Evolutionary conservation across 495 filamentous ascomycete genomes (phyloP).

Genomic region (Aspergillus bridgeri): DNA sequence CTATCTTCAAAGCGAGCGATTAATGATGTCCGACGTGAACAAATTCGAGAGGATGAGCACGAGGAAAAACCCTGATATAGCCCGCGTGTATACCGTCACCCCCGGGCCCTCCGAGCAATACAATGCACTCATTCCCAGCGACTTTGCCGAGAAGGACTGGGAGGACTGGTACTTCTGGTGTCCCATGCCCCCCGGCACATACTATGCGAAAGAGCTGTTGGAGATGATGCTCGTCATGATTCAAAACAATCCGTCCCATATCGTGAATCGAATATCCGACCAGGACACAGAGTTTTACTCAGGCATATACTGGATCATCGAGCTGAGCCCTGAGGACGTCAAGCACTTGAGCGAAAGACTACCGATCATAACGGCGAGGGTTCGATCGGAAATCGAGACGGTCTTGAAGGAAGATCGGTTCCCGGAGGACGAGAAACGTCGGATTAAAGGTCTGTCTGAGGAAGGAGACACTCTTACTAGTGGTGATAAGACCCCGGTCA

Average conservation of each 20-base stretch:
- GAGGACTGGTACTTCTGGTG: not conserved
- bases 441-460: not conserved
- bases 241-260: not conserved
- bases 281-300: not conserved
- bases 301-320: not conserved
- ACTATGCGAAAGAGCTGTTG: not conserved
- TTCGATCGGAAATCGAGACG: not conserved
- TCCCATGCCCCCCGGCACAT: not conserved
- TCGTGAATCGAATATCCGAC: not conserved
- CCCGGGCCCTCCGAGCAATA: not conserved
- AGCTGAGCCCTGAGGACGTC: too few species aligned
- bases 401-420: not conserved
- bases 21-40: too few species aligned
- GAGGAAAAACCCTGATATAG: too few species aligned
- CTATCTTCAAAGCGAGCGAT: too few species aligned
- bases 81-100: too few species aligned
- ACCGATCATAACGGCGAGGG: not conserved
- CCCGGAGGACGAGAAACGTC: not conserved
- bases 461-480: too few species aligned
- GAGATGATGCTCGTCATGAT: not conserved
- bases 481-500: too few species aligned
- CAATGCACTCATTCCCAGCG: not conserved
- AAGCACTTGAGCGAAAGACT: not conserved
- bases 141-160: not conserved
- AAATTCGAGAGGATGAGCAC: too few species aligned